phyloP scores from a whole-genome alignment of 768 basidiomycete species.

The Panaeolus cyanescens region DNA sequence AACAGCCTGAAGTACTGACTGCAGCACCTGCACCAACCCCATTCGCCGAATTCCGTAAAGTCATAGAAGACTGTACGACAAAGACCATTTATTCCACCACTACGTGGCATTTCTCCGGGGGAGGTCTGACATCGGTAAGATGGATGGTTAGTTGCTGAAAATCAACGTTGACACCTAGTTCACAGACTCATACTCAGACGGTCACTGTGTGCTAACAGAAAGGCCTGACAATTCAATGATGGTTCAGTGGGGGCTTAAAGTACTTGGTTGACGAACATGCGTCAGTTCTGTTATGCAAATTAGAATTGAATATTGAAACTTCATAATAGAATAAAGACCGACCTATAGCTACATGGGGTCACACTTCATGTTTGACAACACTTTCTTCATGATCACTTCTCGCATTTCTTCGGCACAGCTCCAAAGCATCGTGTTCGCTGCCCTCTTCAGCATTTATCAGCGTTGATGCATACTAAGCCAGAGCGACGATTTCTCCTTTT shows the following conservation, averaged over 20 bases:
- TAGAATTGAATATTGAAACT: not conserved
- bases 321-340: not conserved
- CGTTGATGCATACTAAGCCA: constrained; percentile 52
- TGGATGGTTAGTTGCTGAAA: not conserved
- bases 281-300: too few relatives aligned
- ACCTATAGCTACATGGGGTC: not conserved
- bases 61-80: not conserved
- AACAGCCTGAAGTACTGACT: not conserved
- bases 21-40: not conserved
- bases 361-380: too few relatives aligned
- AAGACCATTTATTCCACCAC: not conserved
- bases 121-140: not conserved
- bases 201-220: not conserved
- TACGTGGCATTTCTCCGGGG: not conserved
- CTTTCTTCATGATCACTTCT: too few relatives aligned
- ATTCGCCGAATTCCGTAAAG: not conserved
- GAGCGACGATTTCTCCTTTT: constrained; percentile 49
- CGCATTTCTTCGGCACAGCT: constrained; percentile 41
- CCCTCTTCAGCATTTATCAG: constrained; percentile 13
- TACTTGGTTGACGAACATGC: too few relatives aligned
- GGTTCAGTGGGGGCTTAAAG: not conserved
- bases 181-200: not conserved
- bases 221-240: not conserved
- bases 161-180: not conserved
- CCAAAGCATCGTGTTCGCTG: constrained; percentile 32